phyloP scores from a whole-genome alignment of 257 asterid species.

The Solanum tarijense region DNA sequence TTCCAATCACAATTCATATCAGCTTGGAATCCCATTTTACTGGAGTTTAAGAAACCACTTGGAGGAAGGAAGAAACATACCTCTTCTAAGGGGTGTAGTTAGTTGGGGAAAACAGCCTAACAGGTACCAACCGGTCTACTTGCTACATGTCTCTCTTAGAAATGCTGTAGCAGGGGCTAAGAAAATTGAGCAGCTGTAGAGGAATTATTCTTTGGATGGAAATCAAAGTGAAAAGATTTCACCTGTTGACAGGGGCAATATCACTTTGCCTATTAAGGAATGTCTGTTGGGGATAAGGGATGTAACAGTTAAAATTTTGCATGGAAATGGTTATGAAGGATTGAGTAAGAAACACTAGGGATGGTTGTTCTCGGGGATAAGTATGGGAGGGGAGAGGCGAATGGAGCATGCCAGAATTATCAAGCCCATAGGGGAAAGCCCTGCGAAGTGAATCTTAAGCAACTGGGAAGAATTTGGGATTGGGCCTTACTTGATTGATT shows the following conservation, averaged over 20 bases:
- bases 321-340: neutral
- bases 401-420: neutral
- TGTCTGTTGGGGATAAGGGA: neutral
- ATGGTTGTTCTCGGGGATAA: neutral
- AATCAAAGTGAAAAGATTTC: too few species aligned
- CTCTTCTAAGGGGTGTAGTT: neutral
- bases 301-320: neutral
- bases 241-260: too few species aligned
- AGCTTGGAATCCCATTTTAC: neutral
- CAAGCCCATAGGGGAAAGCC: neutral
- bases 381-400: neutral
- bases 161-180: neutral
- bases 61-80: neutral
- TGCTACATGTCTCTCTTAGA: neutral
- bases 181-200: neutral
- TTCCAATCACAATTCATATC: neutral
- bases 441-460: neutral
- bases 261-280: neutral
- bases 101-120: neutral
- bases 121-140: neutral
- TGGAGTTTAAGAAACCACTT: neutral
- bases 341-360: neutral
- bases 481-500: neutral
- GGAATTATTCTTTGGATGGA: neutral
- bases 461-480: neutral